Evolutionary conservation across 2,329 filamentous ascomycete genomes (phyloP).

Genomic region (Pseudohalonectria lignicola): DNA sequence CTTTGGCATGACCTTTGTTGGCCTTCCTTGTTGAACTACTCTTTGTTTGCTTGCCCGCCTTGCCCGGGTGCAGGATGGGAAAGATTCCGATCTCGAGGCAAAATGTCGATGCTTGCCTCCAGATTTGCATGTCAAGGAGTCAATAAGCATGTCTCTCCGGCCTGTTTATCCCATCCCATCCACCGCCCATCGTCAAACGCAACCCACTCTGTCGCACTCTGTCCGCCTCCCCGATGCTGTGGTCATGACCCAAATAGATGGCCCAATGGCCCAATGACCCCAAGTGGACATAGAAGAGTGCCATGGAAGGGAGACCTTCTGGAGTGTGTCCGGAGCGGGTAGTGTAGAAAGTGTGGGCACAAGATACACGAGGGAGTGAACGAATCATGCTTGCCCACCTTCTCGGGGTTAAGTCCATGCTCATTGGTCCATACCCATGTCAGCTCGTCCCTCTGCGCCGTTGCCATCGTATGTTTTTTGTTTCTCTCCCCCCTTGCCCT

Average conservation of each 20-base stretch:
- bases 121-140: slow-evolving; percentile 2
- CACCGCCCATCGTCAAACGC: neutral
- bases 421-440: slow-evolving; percentile 12
- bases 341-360: too few species aligned
- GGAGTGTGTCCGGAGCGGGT: too few species aligned
- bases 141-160: neutral
- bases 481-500: slow-evolving; percentile 5
- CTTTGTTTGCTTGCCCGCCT: neutral
- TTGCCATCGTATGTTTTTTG: slow-evolving; percentile 20
- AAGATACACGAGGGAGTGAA: neutral
- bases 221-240: slow-evolving; percentile 1
- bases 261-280: neutral
- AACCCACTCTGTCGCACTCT: neutral
- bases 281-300: neutral
- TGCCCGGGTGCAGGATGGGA: neutral
- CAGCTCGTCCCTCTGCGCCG: slow-evolving; percentile 8
- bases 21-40: too few species aligned
- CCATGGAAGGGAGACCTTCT: too few species aligned
- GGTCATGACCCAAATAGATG: neutral
- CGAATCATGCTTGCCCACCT: neutral
- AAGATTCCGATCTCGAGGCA: slow-evolving; percentile 12
- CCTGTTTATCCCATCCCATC: neutral
- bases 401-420: neutral
- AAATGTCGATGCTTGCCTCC: slow-evolving; percentile 12
- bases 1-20: too few species aligned